Conservation (phyloP, 345 rosid species). For the Rubroshorea leprosula region DNA sequence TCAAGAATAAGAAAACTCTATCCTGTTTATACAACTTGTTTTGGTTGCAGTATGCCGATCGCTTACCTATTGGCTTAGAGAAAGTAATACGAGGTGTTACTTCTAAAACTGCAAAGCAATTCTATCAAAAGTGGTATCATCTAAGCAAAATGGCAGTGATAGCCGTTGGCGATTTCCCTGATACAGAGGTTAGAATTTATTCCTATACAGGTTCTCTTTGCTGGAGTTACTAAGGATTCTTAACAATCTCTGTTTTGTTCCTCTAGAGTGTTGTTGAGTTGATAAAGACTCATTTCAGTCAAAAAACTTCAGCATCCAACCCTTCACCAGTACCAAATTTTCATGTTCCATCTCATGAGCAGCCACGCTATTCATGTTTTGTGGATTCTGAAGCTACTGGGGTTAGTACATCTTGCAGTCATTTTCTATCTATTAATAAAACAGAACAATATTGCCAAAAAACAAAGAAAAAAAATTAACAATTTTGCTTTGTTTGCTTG, state of each 20-base stretch:
- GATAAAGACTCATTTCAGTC: slow-evolving; percentile 69
- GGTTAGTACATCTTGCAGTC: slow-evolving; percentile 72
- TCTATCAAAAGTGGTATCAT: slow-evolving; percentile 82
- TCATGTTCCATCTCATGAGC: slow-evolving; percentile 72
- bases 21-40: not conserved
- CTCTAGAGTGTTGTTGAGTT: slow-evolving; percentile 72
- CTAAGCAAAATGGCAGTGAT: slow-evolving; percentile 80
- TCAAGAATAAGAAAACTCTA: too few species aligned
- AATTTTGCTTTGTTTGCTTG: too few species aligned
- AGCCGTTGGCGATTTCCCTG: slow-evolving; percentile 92
- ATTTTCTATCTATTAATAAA: too few species aligned
- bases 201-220: slow-evolving; percentile 16
- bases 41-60: slow-evolving; percentile 77
- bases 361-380: slow-evolving; percentile 74
- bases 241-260: not conserved
- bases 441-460: too few species aligned
- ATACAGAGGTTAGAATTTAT: slow-evolving; percentile 56
- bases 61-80: slow-evolving; percentile 88
- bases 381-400: slow-evolving; percentile 92
- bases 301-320: slow-evolving; percentile 37
- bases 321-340: slow-evolving; percentile 49
- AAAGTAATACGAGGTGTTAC: slow-evolving; percentile 80
- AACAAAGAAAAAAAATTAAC: too few species aligned
- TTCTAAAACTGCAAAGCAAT: slow-evolving; percentile 61
- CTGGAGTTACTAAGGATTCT: too few species aligned